Conservation (phyloP, 1,284 basidiomycete species). For the Marasmius tenuissimus region DNA sequence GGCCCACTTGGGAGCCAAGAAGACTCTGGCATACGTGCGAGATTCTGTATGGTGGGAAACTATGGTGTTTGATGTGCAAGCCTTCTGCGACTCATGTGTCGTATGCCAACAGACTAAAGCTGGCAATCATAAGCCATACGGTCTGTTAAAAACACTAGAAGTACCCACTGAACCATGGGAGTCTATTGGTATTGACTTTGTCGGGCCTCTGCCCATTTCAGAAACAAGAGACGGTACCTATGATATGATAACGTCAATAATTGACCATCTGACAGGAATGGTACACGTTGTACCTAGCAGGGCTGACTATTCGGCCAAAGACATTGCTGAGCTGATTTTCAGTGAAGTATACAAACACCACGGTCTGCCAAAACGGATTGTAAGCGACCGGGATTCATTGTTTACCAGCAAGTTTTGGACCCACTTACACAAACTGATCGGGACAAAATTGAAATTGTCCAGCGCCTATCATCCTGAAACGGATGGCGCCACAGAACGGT, state of each 20-base stretch:
- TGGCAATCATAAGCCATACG: slow-evolving; percentile 22
- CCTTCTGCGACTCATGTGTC: slow-evolving; percentile 24
- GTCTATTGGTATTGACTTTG: slow-evolving; percentile 34
- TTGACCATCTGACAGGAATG: slow-evolving; percentile 32
- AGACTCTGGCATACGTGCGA: slow-evolving; percentile 25
- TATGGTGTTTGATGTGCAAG: slow-evolving; percentile 20
- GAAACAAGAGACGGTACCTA: slow-evolving; percentile 24
- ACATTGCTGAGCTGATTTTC: slow-evolving; percentile 24
- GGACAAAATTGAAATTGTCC: slow-evolving; percentile 22
- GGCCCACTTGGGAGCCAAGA: slow-evolving; percentile 26
- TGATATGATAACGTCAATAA: slow-evolving; percentile 31
- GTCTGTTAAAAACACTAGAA: slow-evolving; percentile 22
- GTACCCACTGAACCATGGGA: slow-evolving; percentile 27
- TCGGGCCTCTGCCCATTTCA: slow-evolving; percentile 33
- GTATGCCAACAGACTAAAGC: slow-evolving; percentile 25
- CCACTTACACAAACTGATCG: slow-evolving; percentile 20
- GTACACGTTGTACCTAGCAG: slow-evolving; percentile 28
- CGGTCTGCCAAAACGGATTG: slow-evolving; percentile 22
- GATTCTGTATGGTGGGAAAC: slow-evolving; percentile 29
- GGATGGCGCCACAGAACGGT: slow-evolving; percentile 22
- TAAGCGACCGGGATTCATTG: slow-evolving; percentile 19
- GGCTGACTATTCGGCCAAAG: slow-evolving; percentile 13
- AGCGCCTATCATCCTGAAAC: slow-evolving; percentile 24
- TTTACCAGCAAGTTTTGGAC: slow-evolving; percentile 26
- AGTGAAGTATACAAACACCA: slow-evolving; percentile 23